Base-by-base conservation (phyloP, 371 early-diverging fungal species). In the Mortierella sp. region DNA sequence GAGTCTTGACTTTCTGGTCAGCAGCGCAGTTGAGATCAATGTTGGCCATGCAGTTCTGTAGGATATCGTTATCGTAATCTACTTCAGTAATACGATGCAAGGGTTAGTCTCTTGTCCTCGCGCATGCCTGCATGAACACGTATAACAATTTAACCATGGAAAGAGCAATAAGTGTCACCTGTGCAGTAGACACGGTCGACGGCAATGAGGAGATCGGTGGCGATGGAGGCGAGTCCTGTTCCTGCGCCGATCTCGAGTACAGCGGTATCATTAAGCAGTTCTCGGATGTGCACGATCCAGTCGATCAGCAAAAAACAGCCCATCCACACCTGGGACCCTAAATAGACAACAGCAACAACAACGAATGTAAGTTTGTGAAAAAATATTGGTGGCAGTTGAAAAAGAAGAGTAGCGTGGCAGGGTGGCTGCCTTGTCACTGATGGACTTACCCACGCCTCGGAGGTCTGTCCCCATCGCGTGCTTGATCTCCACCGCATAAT, bases 251-350 rank as follows among this genome's bases (percentile, higher is more conserved):
- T 71, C 51, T 84, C 84, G 3, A 84, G n/a, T 2, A 63, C 80
- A 1, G 75, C 63, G 12, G 71, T 70, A 6, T 76, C 75, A 5
- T 65, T 29, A 27, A 84, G 51, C 8, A 70, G 65, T 6, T 74
- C 72, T 29, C 48, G 68, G 24, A 77, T 77, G 8, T 71, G 65
- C 21, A 75, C 56, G 51, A 84, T 63, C 78, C 77, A 84, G 35
- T 84, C 84, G 14, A 77, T 51, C 58, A 84, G 27, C 29, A 84
- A 54, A 38, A 84, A 84, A 38, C 81, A 71, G 0, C 84, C 84
- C 84, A 84, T 78, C 84, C 84, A 84, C 11, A 84, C 84, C 38
- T 84, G 84, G 5, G 77, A 63, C 6, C 83, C 83, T 83, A 44
- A 3, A 32, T 27, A 14, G 18, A n/a, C 27, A 18, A 10, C 12